Percentiles rank a stretch among this genome's conserved stretches.
Evolutionary conservation across 495 filamentous ascomycete genomes (phyloP).

Genomic region (Xylaria venustula): DNA sequence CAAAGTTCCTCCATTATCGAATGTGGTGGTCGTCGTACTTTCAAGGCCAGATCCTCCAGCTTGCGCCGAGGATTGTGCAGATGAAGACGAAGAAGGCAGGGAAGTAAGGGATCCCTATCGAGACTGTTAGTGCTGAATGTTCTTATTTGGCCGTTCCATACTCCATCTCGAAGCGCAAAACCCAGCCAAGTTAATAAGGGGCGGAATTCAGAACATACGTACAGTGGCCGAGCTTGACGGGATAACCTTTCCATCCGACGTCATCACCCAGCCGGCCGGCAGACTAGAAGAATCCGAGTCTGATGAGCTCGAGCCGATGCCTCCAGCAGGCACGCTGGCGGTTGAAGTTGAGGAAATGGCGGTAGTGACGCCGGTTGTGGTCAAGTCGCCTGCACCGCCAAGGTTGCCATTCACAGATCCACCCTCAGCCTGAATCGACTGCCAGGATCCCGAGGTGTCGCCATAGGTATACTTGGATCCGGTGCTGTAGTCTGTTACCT

Average conservation of each 20-base stretch:
- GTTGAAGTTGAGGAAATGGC: slow-evolving; percentile 35
- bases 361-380: slow-evolving; percentile 43
- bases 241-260: slow-evolving; percentile 65
- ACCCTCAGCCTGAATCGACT: slow-evolving; percentile 55
- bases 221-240: slow-evolving; percentile 53
- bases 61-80: slow-evolving; percentile 18
- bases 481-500: slow-evolving; percentile 85
- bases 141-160: slow-evolving; percentile 1
- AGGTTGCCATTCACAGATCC: slow-evolving; percentile 60
- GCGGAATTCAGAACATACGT: slow-evolving; percentile 33
- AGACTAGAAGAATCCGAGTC: slow-evolving; percentile 19
- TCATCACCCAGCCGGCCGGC: slow-evolving; percentile 69
- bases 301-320: slow-evolving; percentile 56
- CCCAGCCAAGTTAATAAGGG: neutral
- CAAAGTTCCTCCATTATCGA: neutral
- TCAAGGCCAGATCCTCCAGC: slow-evolving; percentile 26
- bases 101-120: slow-evolving; percentile 16
- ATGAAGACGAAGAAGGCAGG: slow-evolving; percentile 15
- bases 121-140: slow-evolving; percentile 6
- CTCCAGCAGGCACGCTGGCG: slow-evolving; percentile 56
- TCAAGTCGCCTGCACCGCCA: slow-evolving; percentile 47
- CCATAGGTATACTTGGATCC: slow-evolving; percentile 78
- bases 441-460: slow-evolving; percentile 72
- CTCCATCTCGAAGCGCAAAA: neutral
- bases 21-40: neutral